Conservation (phyloP, 495 filamentous ascomycete genomes). For the Parathielavia appendiculata region DNA sequence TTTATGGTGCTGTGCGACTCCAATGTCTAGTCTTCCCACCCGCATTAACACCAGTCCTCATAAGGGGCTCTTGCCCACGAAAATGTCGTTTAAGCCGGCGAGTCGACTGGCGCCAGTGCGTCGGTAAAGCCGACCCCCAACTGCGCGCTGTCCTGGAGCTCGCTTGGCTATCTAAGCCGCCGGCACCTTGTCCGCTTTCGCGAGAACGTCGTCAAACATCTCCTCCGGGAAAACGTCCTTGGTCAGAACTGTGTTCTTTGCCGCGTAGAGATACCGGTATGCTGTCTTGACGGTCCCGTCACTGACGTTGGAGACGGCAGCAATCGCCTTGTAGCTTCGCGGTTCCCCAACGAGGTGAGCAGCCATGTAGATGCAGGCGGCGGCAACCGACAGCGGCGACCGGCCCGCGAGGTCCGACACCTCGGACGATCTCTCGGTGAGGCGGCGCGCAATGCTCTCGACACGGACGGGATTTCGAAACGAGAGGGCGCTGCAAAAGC, state of each 20-base stretch:
- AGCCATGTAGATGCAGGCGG: slow-evolving; percentile 93
- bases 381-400: slow-evolving; percentile 88
- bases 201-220: slow-evolving; percentile 48
- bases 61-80: neutral
- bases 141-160: too few relatives aligned
- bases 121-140: too few relatives aligned
- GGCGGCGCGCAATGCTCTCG: slow-evolving; percentile 63
- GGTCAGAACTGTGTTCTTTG: slow-evolving; percentile 67
- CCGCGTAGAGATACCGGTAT: slow-evolving; percentile 77
- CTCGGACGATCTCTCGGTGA: slow-evolving; percentile 67
- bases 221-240: slow-evolving; percentile 64
- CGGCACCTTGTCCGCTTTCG: slow-evolving; percentile 58
- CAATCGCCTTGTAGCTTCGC: slow-evolving; percentile 81
- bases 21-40: neutral
- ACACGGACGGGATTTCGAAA: slow-evolving; percentile 59
- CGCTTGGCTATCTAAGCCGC: slow-evolving; percentile 20
- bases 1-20: neutral
- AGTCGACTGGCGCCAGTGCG: neutral
- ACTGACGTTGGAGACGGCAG: slow-evolving; percentile 73
- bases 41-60: neutral
- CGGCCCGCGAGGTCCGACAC: slow-evolving; percentile 81
- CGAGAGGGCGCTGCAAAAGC: slow-evolving; percentile 77
- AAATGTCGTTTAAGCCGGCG: neutral
- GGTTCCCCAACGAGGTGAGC: slow-evolving; percentile 73
- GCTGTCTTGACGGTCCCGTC: slow-evolving; percentile 94